Base-by-base conservation (phyloP, 345 rosid species). In the Odontarrhena argentea region DNA sequence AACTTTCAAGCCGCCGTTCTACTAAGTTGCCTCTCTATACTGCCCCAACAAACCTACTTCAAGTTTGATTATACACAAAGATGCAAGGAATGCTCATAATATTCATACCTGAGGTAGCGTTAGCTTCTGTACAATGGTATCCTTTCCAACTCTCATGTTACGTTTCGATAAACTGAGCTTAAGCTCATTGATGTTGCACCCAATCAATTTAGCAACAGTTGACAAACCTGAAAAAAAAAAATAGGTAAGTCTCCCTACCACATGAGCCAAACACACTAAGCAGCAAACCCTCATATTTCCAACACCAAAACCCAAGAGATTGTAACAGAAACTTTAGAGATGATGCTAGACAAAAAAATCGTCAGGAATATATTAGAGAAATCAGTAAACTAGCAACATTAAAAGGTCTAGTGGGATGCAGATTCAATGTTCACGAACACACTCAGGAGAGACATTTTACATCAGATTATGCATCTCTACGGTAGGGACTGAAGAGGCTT, bases 111-210 rank as follows among this genome's bases (percentile, higher is more conserved):
- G 99, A 9, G 96, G 80, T 59, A 83, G 72, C 2, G 96, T 88
- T 61, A 94, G 83, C 78, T 87, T 88, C 71, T 94, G 97, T 70
- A 87, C 83, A 69, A 94, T 87, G 62, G 74, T 94, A 68, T 94
- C 99, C 63, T 81, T 88, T 45, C 97, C 94, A 78, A 88, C 97
- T 83, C 80, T 87, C 97, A 94, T 94, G 55, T 87, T 91, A 67
- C 90, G 96, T 67, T 89, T 88, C 34, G 99, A 88, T 70, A 94
- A 70, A 75, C 96, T 86, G 40, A 87, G 70, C 69, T 71, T 94
- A 59, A 94, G 92, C 56, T 83, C 89, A 18, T 32, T 81, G 74
- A 69, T 65, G 63, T 74, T 59, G 74, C 96, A 91, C 62, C 97
- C 99, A 74, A 91, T 85, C 84, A 94, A 76, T 72, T 83, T 76